Evolutionary conservation across 352 stramenopile genomes (phyloP).

Genomic region (Phytophthora europaea): DNA sequence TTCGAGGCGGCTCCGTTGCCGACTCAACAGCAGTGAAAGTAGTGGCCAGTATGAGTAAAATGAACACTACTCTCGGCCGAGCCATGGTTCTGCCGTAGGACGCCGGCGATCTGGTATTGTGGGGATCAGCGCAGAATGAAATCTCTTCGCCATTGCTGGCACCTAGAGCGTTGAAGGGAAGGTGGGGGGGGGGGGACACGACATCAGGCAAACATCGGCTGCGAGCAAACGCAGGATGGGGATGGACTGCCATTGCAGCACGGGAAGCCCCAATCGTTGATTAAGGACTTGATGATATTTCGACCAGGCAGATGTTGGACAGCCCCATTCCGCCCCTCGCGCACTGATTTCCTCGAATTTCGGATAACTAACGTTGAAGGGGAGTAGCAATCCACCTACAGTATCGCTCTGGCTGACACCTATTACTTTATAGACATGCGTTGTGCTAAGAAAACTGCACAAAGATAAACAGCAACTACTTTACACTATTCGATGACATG

Average conservation of each 20-base stretch:
- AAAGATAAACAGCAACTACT: too few relatives aligned
- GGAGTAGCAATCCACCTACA: too few relatives aligned
- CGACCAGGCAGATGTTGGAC: constrained; percentile 20
- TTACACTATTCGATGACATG: too few relatives aligned
- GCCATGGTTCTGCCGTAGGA: constrained; percentile 22
- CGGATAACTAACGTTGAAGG: neutral
- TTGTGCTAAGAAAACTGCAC: too few relatives aligned
- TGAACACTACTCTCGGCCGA: constrained; percentile 15
- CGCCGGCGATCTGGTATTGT: neutral
- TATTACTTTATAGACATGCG: too few relatives aligned
- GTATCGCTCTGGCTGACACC: too few relatives aligned
- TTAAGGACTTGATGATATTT: constrained; percentile 37
- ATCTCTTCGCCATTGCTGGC: neutral
- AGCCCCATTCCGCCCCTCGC: constrained; percentile 15
- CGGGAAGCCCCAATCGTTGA: constrained; percentile 14
- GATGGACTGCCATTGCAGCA: constrained; percentile 36
- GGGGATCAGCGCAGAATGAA: constrained; percentile 21
- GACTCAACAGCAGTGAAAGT: constrained; percentile 7
- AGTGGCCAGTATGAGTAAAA: constrained; percentile 1
- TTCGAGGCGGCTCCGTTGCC: neutral
- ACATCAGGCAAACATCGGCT: constrained; percentile 24
- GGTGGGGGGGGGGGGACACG: neutral
- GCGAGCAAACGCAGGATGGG: constrained; percentile 28
- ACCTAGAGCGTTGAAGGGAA: neutral
- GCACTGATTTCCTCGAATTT: constrained; percentile 11